Conservation (phyloP, 2,329 filamentous ascomycete genomes). For the Clathrospora elynae region DNA sequence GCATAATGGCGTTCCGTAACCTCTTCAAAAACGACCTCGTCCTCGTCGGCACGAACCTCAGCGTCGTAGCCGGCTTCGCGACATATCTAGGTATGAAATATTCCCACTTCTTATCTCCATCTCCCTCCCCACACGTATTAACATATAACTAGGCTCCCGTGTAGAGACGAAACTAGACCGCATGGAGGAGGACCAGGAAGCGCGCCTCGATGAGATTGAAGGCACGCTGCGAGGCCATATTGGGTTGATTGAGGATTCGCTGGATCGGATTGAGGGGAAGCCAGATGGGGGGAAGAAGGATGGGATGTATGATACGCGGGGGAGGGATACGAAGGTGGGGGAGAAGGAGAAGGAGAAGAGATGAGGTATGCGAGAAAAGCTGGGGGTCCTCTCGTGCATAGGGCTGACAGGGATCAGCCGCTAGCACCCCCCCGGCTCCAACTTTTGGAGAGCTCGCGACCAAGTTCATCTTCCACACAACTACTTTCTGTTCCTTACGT, state of each 20-base stretch:
- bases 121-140: neutral
- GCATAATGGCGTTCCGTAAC: slow-evolving; percentile 14
- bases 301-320: slow-evolving; percentile 39
- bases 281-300: slow-evolving; percentile 40
- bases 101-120: no score
- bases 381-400: slow-evolving; percentile 11
- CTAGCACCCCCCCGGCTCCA: slow-evolving; percentile 6
- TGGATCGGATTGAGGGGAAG: slow-evolving; percentile 53
- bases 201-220: slow-evolving; percentile 54
- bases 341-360: neutral
- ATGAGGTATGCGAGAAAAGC: neutral
- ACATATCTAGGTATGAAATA: slow-evolving; percentile 9
- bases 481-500: slow-evolving; percentile 2
- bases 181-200: slow-evolving; percentile 55
- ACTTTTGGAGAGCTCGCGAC: neutral
- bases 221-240: slow-evolving; percentile 55
- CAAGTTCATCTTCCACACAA: neutral
- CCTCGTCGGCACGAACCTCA: slow-evolving; percentile 13
- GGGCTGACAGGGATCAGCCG: slow-evolving; percentile 19
- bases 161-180: slow-evolving; percentile 36
- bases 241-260: slow-evolving; percentile 53
- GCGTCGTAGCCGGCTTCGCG: slow-evolving; percentile 13
- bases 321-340: slow-evolving; percentile 10
- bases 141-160: slow-evolving; percentile 3
- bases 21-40: slow-evolving; percentile 17